Evolutionary conservation across 1,284 basidiomycete genomes (phyloP), one percentile per base, ranked within the genome.

Genomic region (Cystobasidium pallidum): DNA sequence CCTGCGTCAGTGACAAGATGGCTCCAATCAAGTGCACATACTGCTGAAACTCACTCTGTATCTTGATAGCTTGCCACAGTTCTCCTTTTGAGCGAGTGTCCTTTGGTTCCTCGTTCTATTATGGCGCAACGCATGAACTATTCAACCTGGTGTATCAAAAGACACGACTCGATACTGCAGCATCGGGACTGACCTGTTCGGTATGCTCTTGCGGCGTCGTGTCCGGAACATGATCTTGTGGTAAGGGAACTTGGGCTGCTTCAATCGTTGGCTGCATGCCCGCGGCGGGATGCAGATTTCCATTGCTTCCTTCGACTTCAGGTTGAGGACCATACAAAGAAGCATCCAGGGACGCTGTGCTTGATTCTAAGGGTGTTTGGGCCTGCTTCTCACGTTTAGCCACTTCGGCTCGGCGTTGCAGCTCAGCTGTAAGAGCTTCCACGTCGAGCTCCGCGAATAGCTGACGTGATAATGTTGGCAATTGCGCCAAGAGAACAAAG

Each of bases 21-120:
- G n/a, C n/a, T n/a, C n/a, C n/a, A n/a, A n/a, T n/a, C n/a, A n/a
- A n/a, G n/a, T n/a, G n/a, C n/a, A n/a, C n/a, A n/a, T n/a, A n/a
- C n/a, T n/a, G n/a, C n/a, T n/a, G n/a, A n/a, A 64, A 79, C 86
- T 67, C 77, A 91, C 91, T 88, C 2, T 91, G 85, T 64, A 91
- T 86, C 79, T 92, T 92, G 57, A 93, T 85, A 79, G 91, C 89
- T 73, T 87, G 86, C 91, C 91, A 93, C 17, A 93, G 82, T 75
- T 92, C 88, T 0, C 85, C 85, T 66, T 81, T 88, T 88, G 28
- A 85, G 86, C 76, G 81, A 15, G 68, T 3, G 45, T 71, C 67
- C 55, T 7, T 13, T 10, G 51, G 41, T 30, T 61, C 36, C 41
- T 8, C 36, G 17, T 26, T 21, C 26, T 21, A 3, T 19, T 45